Evolutionary conservation across 2,329 filamentous ascomycete species (phyloP), one percentile per base, ranked within the genome.

Genomic region (Colletotrichum sp.): DNA sequence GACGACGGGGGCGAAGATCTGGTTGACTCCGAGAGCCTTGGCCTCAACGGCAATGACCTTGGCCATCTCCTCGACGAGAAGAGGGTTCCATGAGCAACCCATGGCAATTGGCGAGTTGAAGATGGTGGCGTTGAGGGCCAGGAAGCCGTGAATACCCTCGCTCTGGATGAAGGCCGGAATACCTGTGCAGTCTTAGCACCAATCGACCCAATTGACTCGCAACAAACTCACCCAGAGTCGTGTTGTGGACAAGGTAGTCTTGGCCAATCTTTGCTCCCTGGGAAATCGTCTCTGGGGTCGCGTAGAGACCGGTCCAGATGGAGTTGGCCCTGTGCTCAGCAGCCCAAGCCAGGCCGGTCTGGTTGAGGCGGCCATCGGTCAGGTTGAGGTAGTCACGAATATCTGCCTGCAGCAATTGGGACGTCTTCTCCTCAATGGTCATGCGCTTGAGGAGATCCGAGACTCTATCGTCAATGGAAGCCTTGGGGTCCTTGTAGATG

Each of bases 21-120:
- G 93, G 79, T 94, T 95, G 24, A 94, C 91, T 2, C 94, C 94
- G 2, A 95, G 84, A 5, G 93, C 91, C 69, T 88, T 86, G 28
- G 93, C 88, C 83, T 96, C 94, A 64, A 90, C 88, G 8, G 89
- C 93, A 78, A 95, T 95, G 21, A 90, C 88, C 5, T 86, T 85
- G 8, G 88, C 93, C 93, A 95, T 95, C 78, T 93, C 89, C 78
- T 92, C 84, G 5, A 95, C 86, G 16, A 95, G 84, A 55, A 86
- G 87, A 0, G 90, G 89, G 81, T 95, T 94, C 86, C 92, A 95
- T 0, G 93, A 93, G 80, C 93, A 95, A 18, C 91, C 93, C 69
- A 94, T 91, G 9, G 87, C 93, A 79, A 95, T 95, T 0, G 94
- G 94, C 2, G 92, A 94, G 84, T 95, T 95, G 87, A 95, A 96